Percentiles rank a stretch among this genome's conserved stretches.
Evolutionary conservation across 257 asterid genomes (phyloP).

Genomic region (Solanum megistacrolobum): DNA sequence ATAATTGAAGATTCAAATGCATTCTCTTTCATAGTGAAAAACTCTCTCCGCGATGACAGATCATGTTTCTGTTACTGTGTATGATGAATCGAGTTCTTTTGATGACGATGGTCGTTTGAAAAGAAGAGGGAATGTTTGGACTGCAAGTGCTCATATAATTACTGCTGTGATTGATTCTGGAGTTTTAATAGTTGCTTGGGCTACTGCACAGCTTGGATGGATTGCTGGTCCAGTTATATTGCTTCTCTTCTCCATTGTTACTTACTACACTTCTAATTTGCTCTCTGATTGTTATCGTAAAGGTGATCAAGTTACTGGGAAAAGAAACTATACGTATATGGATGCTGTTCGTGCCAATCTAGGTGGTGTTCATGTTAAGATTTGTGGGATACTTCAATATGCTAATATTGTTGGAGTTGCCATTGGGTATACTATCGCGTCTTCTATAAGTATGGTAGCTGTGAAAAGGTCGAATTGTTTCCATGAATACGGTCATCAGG

Average conservation of each 20-base stretch:
- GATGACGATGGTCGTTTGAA: not conserved
- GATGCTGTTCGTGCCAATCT: not conserved
- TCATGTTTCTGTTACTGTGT: not conserved
- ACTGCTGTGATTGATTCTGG: not conserved
- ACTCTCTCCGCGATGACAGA: not conserved
- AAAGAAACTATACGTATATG: not conserved
- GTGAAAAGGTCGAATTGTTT: constrained; percentile 50
- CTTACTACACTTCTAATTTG: constrained; percentile 39
- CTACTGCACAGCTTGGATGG: constrained; percentile 65
- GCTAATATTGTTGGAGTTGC: constrained; percentile 41
- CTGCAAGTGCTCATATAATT: not conserved
- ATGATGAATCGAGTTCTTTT: not conserved
- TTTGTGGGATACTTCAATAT: constrained; percentile 53
- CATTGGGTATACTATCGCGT: constrained; percentile 58
- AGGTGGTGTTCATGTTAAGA: constrained; percentile 25
- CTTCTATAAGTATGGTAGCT: constrained; percentile 74
- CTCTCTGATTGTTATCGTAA: constrained; percentile 53
- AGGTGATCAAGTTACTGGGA: constrained; percentile 3
- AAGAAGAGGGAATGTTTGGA: not conserved
- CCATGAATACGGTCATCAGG: constrained; percentile 41
- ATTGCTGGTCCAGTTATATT: constrained; percentile 43
- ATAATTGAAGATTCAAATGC: too few species aligned
- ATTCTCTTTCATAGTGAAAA: too few species aligned
- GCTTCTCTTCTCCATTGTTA: constrained; percentile 35
- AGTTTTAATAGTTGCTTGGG: not conserved